phyloP scores from a whole-genome alignment of 2,329 filamentous ascomycete species.

The Apiospora rasikravindrae region DNA sequence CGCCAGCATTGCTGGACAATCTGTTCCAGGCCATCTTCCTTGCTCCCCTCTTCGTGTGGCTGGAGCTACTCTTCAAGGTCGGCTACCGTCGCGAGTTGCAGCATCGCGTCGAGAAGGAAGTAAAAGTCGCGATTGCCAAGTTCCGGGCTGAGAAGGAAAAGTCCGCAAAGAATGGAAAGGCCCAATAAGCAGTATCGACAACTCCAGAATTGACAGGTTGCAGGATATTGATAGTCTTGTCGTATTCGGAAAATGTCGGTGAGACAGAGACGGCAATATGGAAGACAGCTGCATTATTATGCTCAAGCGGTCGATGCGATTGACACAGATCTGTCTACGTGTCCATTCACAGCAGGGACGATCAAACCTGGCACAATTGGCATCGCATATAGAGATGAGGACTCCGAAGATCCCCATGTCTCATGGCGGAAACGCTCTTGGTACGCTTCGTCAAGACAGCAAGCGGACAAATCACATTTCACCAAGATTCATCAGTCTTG shows the following conservation, averaged over 20 bases:
- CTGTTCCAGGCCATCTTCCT: constrained; percentile 89
- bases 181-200: constrained; percentile 44
- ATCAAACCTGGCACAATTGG: not conserved
- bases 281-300: not conserved
- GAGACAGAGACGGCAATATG: not conserved
- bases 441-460: not conserved
- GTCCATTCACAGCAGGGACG: not conserved
- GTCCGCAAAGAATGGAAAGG: constrained; percentile 54
- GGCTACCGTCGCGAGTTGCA: constrained; percentile 91
- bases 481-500: not conserved
- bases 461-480: constrained; percentile 6
- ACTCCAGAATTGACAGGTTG: not conserved
- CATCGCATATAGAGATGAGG: not conserved
- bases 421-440: not conserved
- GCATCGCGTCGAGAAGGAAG: constrained; percentile 76
- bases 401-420: not conserved
- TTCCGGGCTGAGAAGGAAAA: constrained; percentile 61
- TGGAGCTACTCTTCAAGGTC: constrained; percentile 87
- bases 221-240: not conserved
- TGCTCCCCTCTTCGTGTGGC: constrained; percentile 96
- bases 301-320: constrained; percentile 3
- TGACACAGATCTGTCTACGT: not conserved
- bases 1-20: constrained; percentile 90
- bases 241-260: not conserved
- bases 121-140: constrained; percentile 78